Conservation (phyloP, 108 stramenopile species). For the Conticribra guillardii region DNA sequence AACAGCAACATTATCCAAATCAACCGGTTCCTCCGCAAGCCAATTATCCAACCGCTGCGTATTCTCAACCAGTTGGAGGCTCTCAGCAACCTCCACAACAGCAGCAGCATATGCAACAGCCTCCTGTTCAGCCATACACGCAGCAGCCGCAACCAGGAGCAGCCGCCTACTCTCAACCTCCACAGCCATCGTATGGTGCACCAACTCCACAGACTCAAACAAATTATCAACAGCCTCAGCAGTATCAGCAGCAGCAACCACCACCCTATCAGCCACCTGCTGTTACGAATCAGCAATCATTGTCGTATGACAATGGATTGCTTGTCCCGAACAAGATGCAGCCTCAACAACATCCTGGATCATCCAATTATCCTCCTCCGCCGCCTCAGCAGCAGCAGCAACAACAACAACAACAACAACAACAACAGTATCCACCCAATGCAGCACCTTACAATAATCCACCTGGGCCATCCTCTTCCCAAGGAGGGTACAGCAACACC, state of each 20-base stretch:
- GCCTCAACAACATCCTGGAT: conserved; percentile 1
- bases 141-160: not conserved
- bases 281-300: too few species aligned
- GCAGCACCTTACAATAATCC: not conserved
- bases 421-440: not conserved
- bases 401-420: not conserved
- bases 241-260: conserved; percentile 12
- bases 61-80: not conserved
- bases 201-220: too few species aligned
- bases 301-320: too few species aligned
- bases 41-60: not conserved
- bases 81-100: conserved; percentile 2
- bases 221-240: too few species aligned
- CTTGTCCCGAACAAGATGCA: not conserved
- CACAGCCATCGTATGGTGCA: too few species aligned
- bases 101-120: not conserved
- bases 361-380: too few species aligned
- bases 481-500: conserved; percentile 2
- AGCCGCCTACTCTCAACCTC: not conserved
- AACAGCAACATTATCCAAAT: conserved; percentile 7
- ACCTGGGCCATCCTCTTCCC: not conserved
- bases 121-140: not conserved
- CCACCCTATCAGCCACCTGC: not conserved
- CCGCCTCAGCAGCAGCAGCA: not conserved
- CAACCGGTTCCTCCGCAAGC: not conserved